Base-by-base conservation (phyloP, 371 early-diverging fungal genomes). In the Circinella umbellata region DNA sequence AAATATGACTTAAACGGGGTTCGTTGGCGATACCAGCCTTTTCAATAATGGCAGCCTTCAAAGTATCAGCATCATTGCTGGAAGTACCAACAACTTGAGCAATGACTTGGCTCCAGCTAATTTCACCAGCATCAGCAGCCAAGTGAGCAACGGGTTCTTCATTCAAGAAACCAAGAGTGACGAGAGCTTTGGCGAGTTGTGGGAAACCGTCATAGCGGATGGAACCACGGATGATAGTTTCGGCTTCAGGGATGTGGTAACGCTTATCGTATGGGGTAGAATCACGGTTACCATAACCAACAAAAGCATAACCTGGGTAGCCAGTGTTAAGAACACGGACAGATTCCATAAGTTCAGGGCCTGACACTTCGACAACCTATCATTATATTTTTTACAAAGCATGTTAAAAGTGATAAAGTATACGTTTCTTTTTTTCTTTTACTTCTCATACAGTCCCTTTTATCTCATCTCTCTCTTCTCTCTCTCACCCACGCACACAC, bases 211-310 rank as follows among this genome's bases (percentile, higher is more conserved):
- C 91, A 82, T 97, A 98, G 68, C 98, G 90, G 63, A 98, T 82
- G 17, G 97, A 95, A 63, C 98, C 98, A 73, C 98, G 93, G 67
- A 98, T 86, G 67, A 97, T 90, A n/a, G 95, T 96, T 68, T 93
- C 84, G 37, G 96, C 94, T 74, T 97, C 97, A 27, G 97, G 97
- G 69, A 99, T 98, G 80, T 93, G 83, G 88, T 99, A 99, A 68
- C 95, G 91, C 85, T 95, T 91, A 80, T 90, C 91, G 80, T 98
- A 99, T 61, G 91, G 90, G 46, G 95, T 93, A 17, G 99, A 99
- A 81, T 99, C 99, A 73, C 99, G 94, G 93, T 99, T 99, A 61
- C 97, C 93, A 80, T 97, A 98, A 68, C 91, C 92, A 37, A 92
- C 93, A 70, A 92, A 87, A 20, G 92, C 88, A 74, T 95, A 98